Base-by-base conservation (phyloP, 2,329 filamentous ascomycete genomes). In the Nemania serpens region DNA sequence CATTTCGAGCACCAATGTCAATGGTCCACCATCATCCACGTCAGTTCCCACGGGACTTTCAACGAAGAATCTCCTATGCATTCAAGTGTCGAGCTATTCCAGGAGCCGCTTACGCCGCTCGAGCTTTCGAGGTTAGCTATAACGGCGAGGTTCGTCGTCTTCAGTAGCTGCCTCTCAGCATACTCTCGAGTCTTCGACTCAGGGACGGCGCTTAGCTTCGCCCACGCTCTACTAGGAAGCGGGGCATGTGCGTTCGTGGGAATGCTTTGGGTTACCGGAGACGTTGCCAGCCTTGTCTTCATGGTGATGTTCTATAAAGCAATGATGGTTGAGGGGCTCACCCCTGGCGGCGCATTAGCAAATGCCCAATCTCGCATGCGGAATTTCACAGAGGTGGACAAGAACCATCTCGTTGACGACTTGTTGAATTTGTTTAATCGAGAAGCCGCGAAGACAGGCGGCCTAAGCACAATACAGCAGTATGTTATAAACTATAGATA, bases 291-390 rank as follows among this genome's bases (percentile, higher is more conserved):
- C 22, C 59, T 62, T 39, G 46, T 62, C 6, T 62, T 59, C 55
- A 62, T 62, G 59, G 59, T 62, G 2, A 39, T 62, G 11, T 62
- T 62, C 47, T 62, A 62, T 18, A 33, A 59, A 34, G 55, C 55
- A 2, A 62, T 62, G 59, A 62, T 62, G 59, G 39, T 47, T 3
- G 18, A 50, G 20, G 41, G 55, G 22, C 55, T 55, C 41, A 47
- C 55, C 13, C 59, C 55, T 1, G 52, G 59, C 15, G 51, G 55
- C 15, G 59, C 59, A 6, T 43, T 59, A 7, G 55, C 55, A 13
- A 37, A 52, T 5, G 55, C 59, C 3, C 59, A 62, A 20, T 48
- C 48, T n/a, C 46, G 50, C 15, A 47, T 62, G 45, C 43, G 22
- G 18, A 57, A 55, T 29, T 59, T 59, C 15, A 62, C 59, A 13